phyloP scores from a whole-genome alignment of 345 rosid genomes.

The Zanthoxylum bungeanum region DNA sequence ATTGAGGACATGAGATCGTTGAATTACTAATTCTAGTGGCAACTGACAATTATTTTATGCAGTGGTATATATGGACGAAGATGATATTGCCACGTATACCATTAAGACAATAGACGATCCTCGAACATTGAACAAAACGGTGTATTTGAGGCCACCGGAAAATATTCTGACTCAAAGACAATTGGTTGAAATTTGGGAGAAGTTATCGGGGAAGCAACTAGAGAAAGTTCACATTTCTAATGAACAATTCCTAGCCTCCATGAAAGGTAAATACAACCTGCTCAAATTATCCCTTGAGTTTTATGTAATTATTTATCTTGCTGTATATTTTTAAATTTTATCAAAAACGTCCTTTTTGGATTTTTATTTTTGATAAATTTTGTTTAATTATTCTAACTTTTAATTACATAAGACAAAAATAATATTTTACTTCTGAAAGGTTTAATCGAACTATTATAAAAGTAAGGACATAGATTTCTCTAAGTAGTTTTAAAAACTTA shows the following conservation, averaged over 20 bases:
- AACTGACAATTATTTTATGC: neutral
- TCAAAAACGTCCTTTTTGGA: too few relatives aligned
- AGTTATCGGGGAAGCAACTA: constrained; percentile 39
- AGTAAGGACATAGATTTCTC: too few relatives aligned
- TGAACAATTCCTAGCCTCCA: constrained; percentile 56
- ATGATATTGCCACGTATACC: constrained; percentile 61
- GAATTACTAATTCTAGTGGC: neutral
- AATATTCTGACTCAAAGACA: constrained; percentile 60
- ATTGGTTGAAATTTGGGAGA: constrained; percentile 70
- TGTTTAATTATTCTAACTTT: too few relatives aligned
- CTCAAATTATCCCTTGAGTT: too few relatives aligned
- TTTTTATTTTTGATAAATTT: too few relatives aligned
- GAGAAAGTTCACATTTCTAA: constrained; percentile 44
- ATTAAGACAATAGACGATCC: constrained; percentile 70
- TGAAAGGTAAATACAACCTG: constrained; percentile 40
- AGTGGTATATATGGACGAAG: constrained; percentile 67
- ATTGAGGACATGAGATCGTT: neutral
- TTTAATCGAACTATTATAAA: too few relatives aligned
- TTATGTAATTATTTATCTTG: too few relatives aligned
- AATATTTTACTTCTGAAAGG: too few relatives aligned
- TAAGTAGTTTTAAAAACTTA: too few relatives aligned
- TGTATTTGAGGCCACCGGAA: constrained; percentile 48
- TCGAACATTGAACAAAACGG: constrained; percentile 58
- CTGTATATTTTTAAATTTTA: too few relatives aligned
- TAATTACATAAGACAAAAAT: too few relatives aligned